Base-by-base conservation (phyloP, 371 early-diverging fungal genomes). In the Apophysomyces ossiformis region DNA sequence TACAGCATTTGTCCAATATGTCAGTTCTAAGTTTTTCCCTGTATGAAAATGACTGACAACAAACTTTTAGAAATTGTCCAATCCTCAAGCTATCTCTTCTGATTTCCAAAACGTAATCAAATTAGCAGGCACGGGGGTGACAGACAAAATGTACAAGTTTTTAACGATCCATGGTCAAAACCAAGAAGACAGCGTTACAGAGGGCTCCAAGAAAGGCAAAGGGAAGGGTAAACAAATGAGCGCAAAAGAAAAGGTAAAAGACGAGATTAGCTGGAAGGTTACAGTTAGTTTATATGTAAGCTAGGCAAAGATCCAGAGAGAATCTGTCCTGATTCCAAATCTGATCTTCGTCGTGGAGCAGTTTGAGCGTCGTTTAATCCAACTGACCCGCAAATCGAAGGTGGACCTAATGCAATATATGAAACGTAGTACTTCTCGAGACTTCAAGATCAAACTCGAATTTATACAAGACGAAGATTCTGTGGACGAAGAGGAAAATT, bases 401-500 rank as follows among this genome's bases (percentile, higher is more conserved):
- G 82, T 88, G 18, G 83, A 90, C 63, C 64, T 91, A 62, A 88
- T 88, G 70, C 87, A 88, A 63, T 86, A 86, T 62, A 86, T 90
- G 80, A 85, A 89, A 56, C 78, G 90, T 9, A 87, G 90, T 67
- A 91, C 90, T 0, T 82, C 90, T 21, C 84, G 90, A 54, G 91
- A 91, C 65, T 91, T 91, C 63, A 82, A 78, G 62, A 89, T 91
- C 67, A 77, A 86, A 58, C 69, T 88, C 38, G 76, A 83, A 44
- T 57, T 72, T 0, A 74, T 86, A 7, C 65, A 67, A 15, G 58
- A 38, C 15, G 60, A 59, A 39, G 32, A 39, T n/a, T 26, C 60
- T 37, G 54, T 1, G 4, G 54, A 50, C 11, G 54, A 50, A 16
- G 54, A 50, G 21, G 11, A 5, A 5, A 50, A 21, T 50, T 11